These are phyloP conservation scores for Aureobasidium sp. DNA, from an alignment of 2,329 filamentous ascomycete species.

Conservation along the genomic window DNA sequence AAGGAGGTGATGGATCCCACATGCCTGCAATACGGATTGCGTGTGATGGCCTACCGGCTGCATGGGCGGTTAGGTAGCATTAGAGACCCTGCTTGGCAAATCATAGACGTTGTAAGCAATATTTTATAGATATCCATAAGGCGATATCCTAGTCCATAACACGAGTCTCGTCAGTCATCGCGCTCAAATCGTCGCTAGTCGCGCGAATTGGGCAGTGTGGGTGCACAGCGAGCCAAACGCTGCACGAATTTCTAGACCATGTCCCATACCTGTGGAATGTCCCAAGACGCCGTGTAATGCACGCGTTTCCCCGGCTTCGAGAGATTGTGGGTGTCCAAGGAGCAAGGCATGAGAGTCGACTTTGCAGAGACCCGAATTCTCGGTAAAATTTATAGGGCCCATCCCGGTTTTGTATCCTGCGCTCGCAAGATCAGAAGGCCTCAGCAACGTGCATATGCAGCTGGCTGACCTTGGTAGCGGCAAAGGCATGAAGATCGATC, in stretches of 20 bases:
- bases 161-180: not conserved
- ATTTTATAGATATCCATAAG: not conserved
- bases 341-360: not conserved
- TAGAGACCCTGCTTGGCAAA: not conserved
- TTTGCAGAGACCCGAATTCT: not conserved
- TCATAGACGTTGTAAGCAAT: not conserved
- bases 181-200: not conserved
- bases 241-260: not conserved
- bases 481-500: not conserved
- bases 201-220: not conserved
- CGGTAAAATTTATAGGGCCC: not conserved
- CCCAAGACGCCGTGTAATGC: not conserved
- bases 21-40: not conserved
- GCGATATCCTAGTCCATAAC: not conserved
- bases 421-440: not conserved
- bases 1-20: not conserved
- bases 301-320: not conserved
- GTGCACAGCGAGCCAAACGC: not conserved
- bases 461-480: slow-evolving; percentile 10
- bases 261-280: slow-evolving; percentile 2
- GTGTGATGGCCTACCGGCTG: not conserved
- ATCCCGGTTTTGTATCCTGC: not conserved
- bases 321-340: not conserved
- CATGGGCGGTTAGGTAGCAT: not conserved
- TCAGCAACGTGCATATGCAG: slow-evolving; percentile 9